Conservation (phyloP, 805 yeast genomes). For the Hanseniaspora vineae region DNA sequence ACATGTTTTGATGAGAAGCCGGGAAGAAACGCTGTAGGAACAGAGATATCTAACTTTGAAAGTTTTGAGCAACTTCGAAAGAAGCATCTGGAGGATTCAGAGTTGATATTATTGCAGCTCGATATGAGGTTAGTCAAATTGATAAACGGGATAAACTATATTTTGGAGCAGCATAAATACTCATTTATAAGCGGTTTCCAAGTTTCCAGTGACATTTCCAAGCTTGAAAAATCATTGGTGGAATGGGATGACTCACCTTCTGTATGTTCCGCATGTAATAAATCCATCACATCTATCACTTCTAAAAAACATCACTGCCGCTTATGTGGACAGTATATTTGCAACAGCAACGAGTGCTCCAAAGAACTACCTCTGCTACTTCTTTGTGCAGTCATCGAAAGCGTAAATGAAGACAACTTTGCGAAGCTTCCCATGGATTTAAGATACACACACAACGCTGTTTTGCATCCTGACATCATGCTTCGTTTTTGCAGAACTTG, state of each 20-base stretch:
- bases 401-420: not conserved
- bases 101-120: slow-evolving; percentile 41
- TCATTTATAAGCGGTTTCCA: slow-evolving; percentile 16
- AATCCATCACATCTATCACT: slow-evolving; percentile 25
- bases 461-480: slow-evolving; percentile 12
- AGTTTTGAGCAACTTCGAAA: slow-evolving; percentile 32
- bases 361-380: slow-evolving; percentile 39
- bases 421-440: not conserved
- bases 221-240: slow-evolving; percentile 26
- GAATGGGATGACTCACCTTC: not conserved
- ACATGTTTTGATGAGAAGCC: slow-evolving; percentile 45
- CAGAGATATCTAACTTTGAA: slow-evolving; percentile 30
- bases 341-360: slow-evolving; percentile 65
- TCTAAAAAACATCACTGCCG: slow-evolving; percentile 84
- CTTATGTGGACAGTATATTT: slow-evolving; percentile 71
- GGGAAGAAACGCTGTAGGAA: slow-evolving; percentile 39
- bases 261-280: not conserved
- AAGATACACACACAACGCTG: not conserved
- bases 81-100: slow-evolving; percentile 31
- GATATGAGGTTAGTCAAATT: slow-evolving; percentile 48
- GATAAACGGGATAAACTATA: slow-evolving; percentile 16
- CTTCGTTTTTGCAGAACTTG: slow-evolving; percentile 62
- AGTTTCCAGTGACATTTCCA: slow-evolving; percentile 21
- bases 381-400: not conserved
- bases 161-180: slow-evolving; percentile 16